Evolutionary conservation across 2,329 filamentous ascomycete species (phyloP), one percentile per base, ranked within the genome.

Genomic region (Microdochium bolleyi): DNA sequence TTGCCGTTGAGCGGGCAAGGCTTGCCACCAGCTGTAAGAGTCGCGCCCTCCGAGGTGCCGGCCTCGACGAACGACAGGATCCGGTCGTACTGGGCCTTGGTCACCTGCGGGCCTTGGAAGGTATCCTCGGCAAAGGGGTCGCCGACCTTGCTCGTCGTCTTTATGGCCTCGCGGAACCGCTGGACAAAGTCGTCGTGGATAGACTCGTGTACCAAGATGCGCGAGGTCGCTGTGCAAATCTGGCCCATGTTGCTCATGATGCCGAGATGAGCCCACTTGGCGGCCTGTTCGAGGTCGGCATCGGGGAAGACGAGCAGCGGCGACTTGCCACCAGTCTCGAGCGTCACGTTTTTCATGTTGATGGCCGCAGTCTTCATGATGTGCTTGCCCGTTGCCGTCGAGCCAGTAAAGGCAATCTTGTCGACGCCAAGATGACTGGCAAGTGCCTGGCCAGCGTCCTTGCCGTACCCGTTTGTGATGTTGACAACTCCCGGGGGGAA

Each of bases 401-500:
- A 87, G 38, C 88, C 88, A 0, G 88, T 92, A 58, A 92, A 92
- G 0, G 88, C 86, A 55, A 92, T 76, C 73, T 92, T 92, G 62
- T 89, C 84, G 16, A 92, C 77, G 44, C 79, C 79, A 24, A 81
- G 70, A 63, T 92, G 88, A 41, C 77, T 75, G 1, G 83, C 84
- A 9, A 92, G 75, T 0, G 86, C 83, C 4, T 83, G 76, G 13
- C 88, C 88, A 0, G 86, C 84, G 34, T 83, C 82, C 24, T 75
- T 75, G 24, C 88, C 88, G 51, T 82, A 76, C 0, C 88, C 88
- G 55, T 89, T 89, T 53, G 90, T 65, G 53, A 92, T 78, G 66
- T 92, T 92, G 58, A 92, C 68, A 3, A 92, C 88, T 41, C 88
- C 88, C 0, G 87, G 81, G 2, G 88, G 88, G 62, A 92, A 92